Percentiles rank a stretch among this genome's conserved stretches.
phyloP scores from a whole-genome alignment of 768 basidiomycete species.

The Mrakia frigida region DNA sequence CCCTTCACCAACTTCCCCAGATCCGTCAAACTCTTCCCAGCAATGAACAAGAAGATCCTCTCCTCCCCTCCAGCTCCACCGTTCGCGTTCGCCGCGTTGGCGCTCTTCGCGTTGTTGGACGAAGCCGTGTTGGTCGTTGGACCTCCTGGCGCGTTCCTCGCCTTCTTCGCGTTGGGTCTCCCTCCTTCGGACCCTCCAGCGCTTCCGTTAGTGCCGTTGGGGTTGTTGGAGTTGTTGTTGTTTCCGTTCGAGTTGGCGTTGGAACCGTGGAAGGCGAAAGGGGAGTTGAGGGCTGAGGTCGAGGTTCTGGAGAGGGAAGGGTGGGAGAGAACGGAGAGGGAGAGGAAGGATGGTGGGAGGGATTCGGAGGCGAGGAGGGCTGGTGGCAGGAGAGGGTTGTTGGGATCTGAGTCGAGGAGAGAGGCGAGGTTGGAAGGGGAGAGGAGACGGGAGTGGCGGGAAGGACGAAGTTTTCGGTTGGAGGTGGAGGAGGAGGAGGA shows the following conservation, averaged over 20 bases:
- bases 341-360: slow-evolving; percentile 22
- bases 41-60: slow-evolving; percentile 24
- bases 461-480: slow-evolving; percentile 23
- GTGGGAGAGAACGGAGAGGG: slow-evolving; percentile 29
- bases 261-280: slow-evolving; percentile 17
- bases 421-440: slow-evolving; percentile 2
- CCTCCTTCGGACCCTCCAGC: too few species aligned
- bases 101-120: slow-evolving; percentile 6
- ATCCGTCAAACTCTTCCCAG: slow-evolving; percentile 39
- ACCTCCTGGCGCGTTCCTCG: background rate
- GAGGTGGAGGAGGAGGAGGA: background rate
- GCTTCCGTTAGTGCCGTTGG: background rate
- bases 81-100: background rate
- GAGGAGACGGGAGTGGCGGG: background rate
- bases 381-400: background rate
- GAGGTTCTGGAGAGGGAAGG: slow-evolving; percentile 28
- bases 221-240: slow-evolving; percentile 1
- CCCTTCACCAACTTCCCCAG: slow-evolving; percentile 35
- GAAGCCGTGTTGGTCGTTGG: background rate
- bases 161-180: background rate
- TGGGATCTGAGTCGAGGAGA: background rate
- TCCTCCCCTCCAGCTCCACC: slow-evolving; percentile 28
- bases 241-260: background rate
- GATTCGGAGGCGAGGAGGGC: slow-evolving; percentile 19
- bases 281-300: slow-evolving; percentile 27